phyloP scores from a whole-genome alignment of 2,329 filamentous ascomycete genomes.

The Pseudogymnoascus sp. region DNA sequence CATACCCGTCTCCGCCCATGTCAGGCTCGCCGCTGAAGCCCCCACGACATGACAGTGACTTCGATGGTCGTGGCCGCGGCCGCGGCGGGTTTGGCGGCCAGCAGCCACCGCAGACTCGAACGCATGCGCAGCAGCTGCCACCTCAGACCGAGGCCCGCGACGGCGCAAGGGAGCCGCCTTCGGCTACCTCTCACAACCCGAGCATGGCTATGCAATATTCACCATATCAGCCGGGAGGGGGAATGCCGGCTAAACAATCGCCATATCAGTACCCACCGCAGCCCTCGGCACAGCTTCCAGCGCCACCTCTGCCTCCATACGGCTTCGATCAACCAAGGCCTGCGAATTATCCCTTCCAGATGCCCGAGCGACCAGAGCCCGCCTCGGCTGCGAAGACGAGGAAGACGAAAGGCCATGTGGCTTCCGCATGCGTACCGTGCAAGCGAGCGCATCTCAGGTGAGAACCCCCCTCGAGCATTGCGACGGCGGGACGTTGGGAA shows the following conservation, averaged over 20 bases:
- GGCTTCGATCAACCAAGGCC: neutral
- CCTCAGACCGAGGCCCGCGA: conserved; percentile 8
- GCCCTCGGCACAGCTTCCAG: neutral
- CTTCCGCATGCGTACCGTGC: conserved; percentile 77
- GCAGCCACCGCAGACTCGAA: neutral
- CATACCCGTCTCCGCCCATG: conserved; percentile 67
- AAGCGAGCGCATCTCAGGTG: conserved; percentile 72
- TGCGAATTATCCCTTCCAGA: neutral
- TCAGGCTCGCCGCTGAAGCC: conserved; percentile 58
- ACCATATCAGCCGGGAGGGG: conserved; percentile 17
- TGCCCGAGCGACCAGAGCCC: neutral
- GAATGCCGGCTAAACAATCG: neutral
- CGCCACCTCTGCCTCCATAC: neutral
- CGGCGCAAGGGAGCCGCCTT: neutral
- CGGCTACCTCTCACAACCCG: neutral
- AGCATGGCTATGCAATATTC: conserved; percentile 16
- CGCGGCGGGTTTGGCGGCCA: conserved; percentile 26
- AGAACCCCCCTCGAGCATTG: conserved; percentile 11
- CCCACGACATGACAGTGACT: conserved; percentile 49
- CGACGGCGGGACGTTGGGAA: neutral
- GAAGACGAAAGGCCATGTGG: conserved; percentile 72
- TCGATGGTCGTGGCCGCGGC: conserved; percentile 45
- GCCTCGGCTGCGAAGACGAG: conserved; percentile 45
- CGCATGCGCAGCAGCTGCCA: conserved; percentile 17
- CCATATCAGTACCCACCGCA: neutral